Evolutionary conservation across 306 rosid genomes (phyloP), one percentile per base, ranked within the genome.

Genomic region (Dryas octopetala): DNA sequence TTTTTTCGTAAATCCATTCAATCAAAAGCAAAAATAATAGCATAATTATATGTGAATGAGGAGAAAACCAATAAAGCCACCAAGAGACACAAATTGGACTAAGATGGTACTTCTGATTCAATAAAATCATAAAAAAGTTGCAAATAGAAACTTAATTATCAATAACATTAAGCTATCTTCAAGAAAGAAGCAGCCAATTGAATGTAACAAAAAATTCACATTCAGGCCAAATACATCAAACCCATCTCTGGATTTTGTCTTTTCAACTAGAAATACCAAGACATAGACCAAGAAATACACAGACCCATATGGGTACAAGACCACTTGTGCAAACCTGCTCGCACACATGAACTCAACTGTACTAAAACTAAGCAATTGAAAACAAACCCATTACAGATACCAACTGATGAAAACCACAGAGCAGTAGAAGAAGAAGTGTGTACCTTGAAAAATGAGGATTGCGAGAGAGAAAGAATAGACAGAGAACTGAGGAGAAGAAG

Each of bases 401-500:
- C 16, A 41, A 28, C 83, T 72, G 44, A 67, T 13, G 13, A 49
- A 17, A 68, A 14, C 4, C 28, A 74, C 6, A 60, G 28, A n/a
- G 8, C 1, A 45, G 16, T 14, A 17, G 70, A 58, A 13, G 38
- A 46, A 5, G 53, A 63, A 47, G 32, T 69, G 44, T 23, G 52
- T 72, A 86, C 94, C 91, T 88, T 62, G 6, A 55, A 83, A 68
- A 74, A 32, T 26, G 65, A 60, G 52, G 38, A 32, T 62, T 47
- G 17, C 23, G 44, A 47, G 7, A 32, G 66, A 52, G 9, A 47
- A 28, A 16, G 2, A 62, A 49, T 0, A 68, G 51, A 51, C 23
- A 23, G 62, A 75, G 70, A 72, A 82, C 17, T 55, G 32, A 26
- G 0, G 38, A 23, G 13, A 61, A 26, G 65, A 9, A 7, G n/a